These are phyloP conservation scores for Gracilaria caudata DNA, from an alignment of 23 red algal species.

Conservation along the genomic window DNA sequence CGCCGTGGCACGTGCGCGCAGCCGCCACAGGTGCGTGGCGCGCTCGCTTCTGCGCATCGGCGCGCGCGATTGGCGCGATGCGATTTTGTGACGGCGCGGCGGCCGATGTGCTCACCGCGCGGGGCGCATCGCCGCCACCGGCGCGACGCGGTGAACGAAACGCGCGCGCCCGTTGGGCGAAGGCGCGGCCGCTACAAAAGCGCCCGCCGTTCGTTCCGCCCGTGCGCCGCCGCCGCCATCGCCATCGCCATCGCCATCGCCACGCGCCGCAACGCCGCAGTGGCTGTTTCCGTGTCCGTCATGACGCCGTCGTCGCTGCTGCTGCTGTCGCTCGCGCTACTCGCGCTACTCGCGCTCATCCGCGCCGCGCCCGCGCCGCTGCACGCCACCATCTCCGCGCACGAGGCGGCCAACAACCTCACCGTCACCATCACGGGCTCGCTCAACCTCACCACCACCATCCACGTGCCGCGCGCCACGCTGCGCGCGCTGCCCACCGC, in stretches of 20 bases:
- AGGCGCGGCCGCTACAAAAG: neutral
- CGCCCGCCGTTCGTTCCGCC: neutral
- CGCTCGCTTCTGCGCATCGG: too few species aligned
- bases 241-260: neutral
- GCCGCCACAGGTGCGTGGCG: too few species aligned
- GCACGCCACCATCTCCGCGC: neutral
- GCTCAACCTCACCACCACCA: slow-evolving; percentile 12
- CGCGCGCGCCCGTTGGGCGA: neutral
- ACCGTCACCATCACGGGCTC: slow-evolving; percentile 2
- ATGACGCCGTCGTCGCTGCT: too few species aligned
- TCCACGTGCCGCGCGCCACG: neutral
- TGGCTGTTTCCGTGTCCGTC: too few species aligned
- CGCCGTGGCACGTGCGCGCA: too few species aligned
- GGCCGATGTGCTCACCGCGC: too few species aligned
- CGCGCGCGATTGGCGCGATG: too few species aligned
- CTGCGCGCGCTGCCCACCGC: neutral
- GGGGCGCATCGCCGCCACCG: neutral
- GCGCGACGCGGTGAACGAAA: neutral
- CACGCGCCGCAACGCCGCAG: neutral
- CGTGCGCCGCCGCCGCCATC: neutral
- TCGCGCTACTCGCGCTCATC: neutral
- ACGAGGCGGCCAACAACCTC: neutral
- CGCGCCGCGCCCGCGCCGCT: neutral
- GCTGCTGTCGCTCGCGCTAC: neutral
- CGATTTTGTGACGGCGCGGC: too few species aligned